These are phyloP conservation scores for Chlorella sorokiniana DNA, from an alignment of 139 green algal genomes.

Conservation along the genomic window DNA sequence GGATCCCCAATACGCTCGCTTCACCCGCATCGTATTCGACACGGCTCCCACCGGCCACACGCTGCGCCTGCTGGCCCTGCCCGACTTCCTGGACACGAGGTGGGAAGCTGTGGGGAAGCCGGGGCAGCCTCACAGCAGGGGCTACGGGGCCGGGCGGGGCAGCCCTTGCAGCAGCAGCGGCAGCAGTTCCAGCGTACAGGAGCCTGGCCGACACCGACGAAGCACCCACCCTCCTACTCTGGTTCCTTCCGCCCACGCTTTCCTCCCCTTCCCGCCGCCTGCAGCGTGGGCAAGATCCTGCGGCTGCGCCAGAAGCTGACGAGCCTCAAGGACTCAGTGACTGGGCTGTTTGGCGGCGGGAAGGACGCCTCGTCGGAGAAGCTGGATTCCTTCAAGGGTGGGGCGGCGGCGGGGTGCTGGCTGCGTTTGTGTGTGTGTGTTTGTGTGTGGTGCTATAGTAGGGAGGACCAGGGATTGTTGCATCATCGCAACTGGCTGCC, in stretches of 20 bases:
- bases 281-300: slow-evolving; percentile 52
- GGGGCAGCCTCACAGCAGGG: no score
- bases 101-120: background rate
- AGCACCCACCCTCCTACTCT: no score
- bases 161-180: no score
- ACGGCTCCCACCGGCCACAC: slow-evolving; percentile 98
- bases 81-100: slow-evolving; percentile 93
- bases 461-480: no score
- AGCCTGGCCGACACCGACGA: no score
- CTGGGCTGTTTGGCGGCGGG: slow-evolving; percentile 82
- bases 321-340: slow-evolving; percentile 69
- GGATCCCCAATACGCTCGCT: slow-evolving; percentile 80
- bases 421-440: background rate
- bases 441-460: no score
- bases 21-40: slow-evolving; percentile 97
- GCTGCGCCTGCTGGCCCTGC: slow-evolving; percentile 92
- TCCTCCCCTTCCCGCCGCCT: background rate
- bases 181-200: no score
- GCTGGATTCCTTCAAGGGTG: slow-evolving; percentile 82
- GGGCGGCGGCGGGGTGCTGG: background rate
- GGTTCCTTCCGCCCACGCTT: no score
- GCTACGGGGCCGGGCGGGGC: no score
- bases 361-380: slow-evolving; percentile 55
- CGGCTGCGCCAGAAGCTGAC: slow-evolving; percentile 85
- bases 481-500: no score